phyloP scores from a whole-genome alignment of 352 stramenopile species.

The Globisporangium sylvaticum region DNA sequence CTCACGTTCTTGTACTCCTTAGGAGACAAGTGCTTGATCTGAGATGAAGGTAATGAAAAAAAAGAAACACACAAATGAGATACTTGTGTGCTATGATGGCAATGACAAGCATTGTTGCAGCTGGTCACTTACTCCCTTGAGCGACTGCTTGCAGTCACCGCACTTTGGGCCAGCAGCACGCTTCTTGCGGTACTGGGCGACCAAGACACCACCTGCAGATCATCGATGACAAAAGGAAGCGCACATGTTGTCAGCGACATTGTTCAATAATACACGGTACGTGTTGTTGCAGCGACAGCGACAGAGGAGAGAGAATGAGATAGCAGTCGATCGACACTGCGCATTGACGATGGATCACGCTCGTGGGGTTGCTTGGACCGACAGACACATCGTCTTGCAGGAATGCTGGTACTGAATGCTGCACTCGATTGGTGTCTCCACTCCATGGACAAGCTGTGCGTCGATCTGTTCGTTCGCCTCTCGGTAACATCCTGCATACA shows the following conservation, averaged over 20 bases:
- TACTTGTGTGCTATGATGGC: neutral
- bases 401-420: neutral
- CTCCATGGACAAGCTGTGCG: neutral
- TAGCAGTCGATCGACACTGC: neutral
- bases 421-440: neutral
- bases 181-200: slow-evolving; percentile 95
- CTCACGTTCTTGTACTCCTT: slow-evolving; percentile 82
- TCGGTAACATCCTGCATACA: neutral
- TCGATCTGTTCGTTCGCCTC: neutral
- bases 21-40: slow-evolving; percentile 84
- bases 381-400: neutral
- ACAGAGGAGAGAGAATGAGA: neutral
- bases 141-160: slow-evolving; percentile 93
- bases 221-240: neutral
- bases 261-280: neutral
- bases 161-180: slow-evolving; percentile 92
- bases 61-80: slow-evolving; percentile 9
- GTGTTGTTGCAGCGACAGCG: neutral
- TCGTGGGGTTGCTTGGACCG: neutral
- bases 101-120: neutral
- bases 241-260: neutral
- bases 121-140: slow-evolving; percentile 57
- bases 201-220: slow-evolving; percentile 81
- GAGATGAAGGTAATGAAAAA: neutral
- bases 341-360: neutral